Evolutionary conservation across 257 asterid genomes (phyloP).

Genomic region (Apocynum venetum): DNA sequence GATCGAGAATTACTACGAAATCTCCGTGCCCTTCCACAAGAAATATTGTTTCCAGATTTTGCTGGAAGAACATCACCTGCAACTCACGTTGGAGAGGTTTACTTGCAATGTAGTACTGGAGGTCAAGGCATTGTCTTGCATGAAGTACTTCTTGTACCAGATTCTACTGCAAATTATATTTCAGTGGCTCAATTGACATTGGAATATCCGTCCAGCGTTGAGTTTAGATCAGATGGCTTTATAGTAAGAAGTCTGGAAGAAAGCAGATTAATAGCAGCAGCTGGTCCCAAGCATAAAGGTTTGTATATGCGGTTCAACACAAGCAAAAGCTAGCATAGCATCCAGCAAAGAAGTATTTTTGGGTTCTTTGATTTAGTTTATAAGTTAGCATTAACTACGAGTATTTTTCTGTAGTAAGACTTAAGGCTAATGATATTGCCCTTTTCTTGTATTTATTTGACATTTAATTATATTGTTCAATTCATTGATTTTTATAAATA

Average conservation of each 20-base stretch:
- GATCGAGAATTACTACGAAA: not conserved
- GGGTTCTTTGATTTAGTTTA: not conserved
- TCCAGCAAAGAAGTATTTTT: too few relatives aligned
- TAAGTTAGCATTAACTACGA: too few relatives aligned
- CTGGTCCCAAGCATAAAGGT: not conserved
- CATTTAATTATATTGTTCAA: too few relatives aligned
- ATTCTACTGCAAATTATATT: not conserved
- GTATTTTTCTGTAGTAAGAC: too few relatives aligned
- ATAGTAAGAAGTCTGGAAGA: not conserved
- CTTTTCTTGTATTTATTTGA: too few relatives aligned
- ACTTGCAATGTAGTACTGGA: not conserved
- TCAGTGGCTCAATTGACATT: not conserved
- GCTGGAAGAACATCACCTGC: not conserved
- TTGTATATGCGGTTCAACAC: not conserved
- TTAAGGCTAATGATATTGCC: too few relatives aligned
- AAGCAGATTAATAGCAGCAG: not conserved
- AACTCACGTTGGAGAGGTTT: not conserved
- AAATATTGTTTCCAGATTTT: not conserved
- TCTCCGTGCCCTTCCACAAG: not conserved
- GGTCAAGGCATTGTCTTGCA: not conserved
- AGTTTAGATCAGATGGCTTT: conserved; percentile 2
- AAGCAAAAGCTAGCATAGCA: too few relatives aligned
- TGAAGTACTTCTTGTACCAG: not conserved
- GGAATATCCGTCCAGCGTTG: not conserved
- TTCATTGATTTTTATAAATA: too few relatives aligned